phyloP scores from a whole-genome alignment of 2,329 filamentous ascomycete genomes.

The Nemania serpens region DNA sequence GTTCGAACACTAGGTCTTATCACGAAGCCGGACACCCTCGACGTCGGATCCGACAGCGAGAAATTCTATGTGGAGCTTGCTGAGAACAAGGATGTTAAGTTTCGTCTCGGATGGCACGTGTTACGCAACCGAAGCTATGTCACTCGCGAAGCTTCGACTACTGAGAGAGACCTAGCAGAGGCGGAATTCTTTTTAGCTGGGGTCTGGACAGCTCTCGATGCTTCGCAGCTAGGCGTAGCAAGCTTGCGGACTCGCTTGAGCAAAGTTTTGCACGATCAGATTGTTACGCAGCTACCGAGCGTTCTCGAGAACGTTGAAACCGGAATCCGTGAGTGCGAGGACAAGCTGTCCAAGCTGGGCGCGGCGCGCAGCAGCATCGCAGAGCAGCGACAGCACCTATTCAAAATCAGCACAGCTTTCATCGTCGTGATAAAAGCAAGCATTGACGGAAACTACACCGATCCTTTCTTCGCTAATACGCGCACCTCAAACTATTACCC shows the following conservation, averaged over 20 bases:
- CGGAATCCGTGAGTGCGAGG: constrained; percentile 32
- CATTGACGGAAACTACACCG: constrained; percentile 39
- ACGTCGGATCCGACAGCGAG: constrained; percentile 46
- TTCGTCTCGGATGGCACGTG: constrained; percentile 58
- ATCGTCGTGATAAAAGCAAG: constrained; percentile 33
- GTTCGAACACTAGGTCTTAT: constrained; percentile 53
- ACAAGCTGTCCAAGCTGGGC: constrained; percentile 35
- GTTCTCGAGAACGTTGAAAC: constrained; percentile 20
- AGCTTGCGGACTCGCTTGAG: constrained; percentile 35
- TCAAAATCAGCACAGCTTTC: constrained; percentile 37
- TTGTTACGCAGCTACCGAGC: neutral
- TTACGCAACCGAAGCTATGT: constrained; percentile 46
- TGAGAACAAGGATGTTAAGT: constrained; percentile 49
- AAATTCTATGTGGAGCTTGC: constrained; percentile 46
- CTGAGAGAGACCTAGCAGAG: constrained; percentile 21
- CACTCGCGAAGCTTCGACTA: neutral
- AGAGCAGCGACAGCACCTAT: constrained; percentile 39
- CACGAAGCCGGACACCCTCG: constrained; percentile 50
- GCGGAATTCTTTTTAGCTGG: constrained; percentile 25
- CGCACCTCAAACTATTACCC: constrained; percentile 22
- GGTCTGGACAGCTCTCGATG: constrained; percentile 18
- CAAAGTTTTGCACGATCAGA: constrained; percentile 10
- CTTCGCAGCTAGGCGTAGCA: constrained; percentile 30
- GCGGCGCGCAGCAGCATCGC: constrained; percentile 25
- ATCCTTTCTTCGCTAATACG: constrained; percentile 35